Conservation (phyloP, 2,329 filamentous ascomycete species). For the Raffaelea arxii region DNA sequence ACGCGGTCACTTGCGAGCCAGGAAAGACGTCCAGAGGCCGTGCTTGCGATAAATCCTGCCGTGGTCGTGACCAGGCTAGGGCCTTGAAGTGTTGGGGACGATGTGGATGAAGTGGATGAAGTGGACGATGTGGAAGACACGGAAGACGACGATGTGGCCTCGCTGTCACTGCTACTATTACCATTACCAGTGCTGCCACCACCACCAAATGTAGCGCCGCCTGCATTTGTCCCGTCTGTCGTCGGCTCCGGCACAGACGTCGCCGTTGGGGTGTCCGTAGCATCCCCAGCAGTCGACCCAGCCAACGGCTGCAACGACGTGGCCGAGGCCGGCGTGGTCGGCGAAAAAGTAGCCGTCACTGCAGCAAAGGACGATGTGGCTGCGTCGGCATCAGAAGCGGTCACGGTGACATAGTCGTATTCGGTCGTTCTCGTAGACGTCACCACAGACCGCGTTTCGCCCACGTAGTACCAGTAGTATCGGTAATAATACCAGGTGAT, state of each 20-base stretch:
- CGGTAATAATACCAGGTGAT: conserved; percentile 17
- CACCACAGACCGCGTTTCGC: conserved; percentile 14
- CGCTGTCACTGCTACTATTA: not conserved
- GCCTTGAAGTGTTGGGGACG: not conserved
- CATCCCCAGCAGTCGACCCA: conserved; percentile 10
- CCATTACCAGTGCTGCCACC: no score
- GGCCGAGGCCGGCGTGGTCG: conserved; percentile 14
- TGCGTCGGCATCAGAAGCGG: conserved; percentile 12
- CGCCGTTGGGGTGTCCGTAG: not conserved
- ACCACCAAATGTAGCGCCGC: not conserved
- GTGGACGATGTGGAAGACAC: not conserved
- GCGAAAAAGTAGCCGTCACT: conserved; percentile 12
- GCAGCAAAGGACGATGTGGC: conserved; percentile 12
- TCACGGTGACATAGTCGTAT: conserved; percentile 11
- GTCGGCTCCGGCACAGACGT: not conserved
- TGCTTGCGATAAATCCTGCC: not conserved
- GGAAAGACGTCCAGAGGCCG: not conserved
- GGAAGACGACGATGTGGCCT: not conserved
- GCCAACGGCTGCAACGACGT: conserved; percentile 15
- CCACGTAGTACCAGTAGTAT: conserved; percentile 16
- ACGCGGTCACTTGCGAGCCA: not conserved
- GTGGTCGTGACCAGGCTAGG: not conserved
- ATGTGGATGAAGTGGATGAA: not conserved
- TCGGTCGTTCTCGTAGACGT: conserved; percentile 11
- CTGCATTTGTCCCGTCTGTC: not conserved